These are phyloP conservation scores for Stereum hirsutum DNA, from an alignment of 1,284 basidiomycete species.

Conservation along the genomic window DNA sequence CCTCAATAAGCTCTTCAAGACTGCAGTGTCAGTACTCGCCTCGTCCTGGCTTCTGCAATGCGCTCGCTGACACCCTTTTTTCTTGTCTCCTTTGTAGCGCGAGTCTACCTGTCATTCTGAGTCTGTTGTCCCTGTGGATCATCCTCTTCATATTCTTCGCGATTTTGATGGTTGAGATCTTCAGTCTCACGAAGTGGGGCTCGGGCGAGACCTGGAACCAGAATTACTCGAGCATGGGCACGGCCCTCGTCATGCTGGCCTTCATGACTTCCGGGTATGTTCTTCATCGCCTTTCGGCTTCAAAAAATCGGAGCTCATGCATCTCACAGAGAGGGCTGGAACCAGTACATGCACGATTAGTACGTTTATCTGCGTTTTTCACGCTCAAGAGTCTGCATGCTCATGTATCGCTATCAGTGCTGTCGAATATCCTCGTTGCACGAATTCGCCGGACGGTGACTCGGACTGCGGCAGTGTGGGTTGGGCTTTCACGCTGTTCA, in stretches of 20 bases:
- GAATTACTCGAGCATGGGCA: slow-evolving; percentile 81
- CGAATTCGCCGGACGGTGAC: slow-evolving; percentile 48
- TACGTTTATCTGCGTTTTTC: slow-evolving; percentile 24
- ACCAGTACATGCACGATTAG: slow-evolving; percentile 94
- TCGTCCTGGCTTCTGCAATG: slow-evolving; percentile 2
- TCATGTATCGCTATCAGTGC: slow-evolving; percentile 36
- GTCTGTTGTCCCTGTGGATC: slow-evolving; percentile 84
- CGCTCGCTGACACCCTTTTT: not conserved
- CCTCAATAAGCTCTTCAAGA: slow-evolving; percentile 96
- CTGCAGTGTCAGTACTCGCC: slow-evolving; percentile 64
- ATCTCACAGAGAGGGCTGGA: slow-evolving; percentile 77
- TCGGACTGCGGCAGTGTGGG: slow-evolving; percentile 86
- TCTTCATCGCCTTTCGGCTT: not conserved
- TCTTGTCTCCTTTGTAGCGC: slow-evolving; percentile 41
- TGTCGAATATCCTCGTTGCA: slow-evolving; percentile 77
- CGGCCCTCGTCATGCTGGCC: slow-evolving; percentile 79
- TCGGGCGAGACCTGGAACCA: slow-evolving; percentile 61
- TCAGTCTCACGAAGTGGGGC: slow-evolving; percentile 87
- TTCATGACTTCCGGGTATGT: slow-evolving; percentile 70
- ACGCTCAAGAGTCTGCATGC: not conserved
- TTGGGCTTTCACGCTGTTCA: slow-evolving; percentile 88
- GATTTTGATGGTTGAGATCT: slow-evolving; percentile 88
- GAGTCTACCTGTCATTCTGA: slow-evolving; percentile 83
- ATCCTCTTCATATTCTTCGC: slow-evolving; percentile 90
- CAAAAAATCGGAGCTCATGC: not conserved